These are phyloP conservation scores for Prunus fruticosa DNA, from an alignment of 306 rosid species.

Conservation along the genomic window DNA sequence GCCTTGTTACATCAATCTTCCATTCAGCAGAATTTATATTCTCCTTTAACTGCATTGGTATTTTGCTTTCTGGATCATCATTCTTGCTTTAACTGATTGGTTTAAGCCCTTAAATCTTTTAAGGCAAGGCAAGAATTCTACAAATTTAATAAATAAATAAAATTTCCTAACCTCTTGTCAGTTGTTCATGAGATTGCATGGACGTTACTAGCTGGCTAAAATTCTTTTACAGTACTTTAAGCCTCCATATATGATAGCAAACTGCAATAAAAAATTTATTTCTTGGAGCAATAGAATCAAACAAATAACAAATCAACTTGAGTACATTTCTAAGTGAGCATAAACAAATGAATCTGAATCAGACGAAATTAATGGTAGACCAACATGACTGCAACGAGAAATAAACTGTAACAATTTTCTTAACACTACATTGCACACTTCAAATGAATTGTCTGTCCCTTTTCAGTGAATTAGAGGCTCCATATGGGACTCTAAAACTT, in stretches of 20 bases:
- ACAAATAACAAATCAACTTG: background rate
- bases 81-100: too few relatives aligned
- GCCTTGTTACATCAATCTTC: too few relatives aligned
- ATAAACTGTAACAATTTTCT: background rate
- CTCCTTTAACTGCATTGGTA: too few relatives aligned
- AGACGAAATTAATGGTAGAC: background rate
- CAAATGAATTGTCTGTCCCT: background rate
- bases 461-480: background rate
- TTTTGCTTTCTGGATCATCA: too few relatives aligned
- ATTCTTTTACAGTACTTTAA: too few relatives aligned
- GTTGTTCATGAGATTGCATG: too few relatives aligned
- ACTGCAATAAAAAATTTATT: background rate
- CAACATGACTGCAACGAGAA: background rate
- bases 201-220: too few relatives aligned
- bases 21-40: too few relatives aligned
- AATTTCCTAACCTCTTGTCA: too few relatives aligned
- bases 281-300: background rate
- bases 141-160: too few relatives aligned
- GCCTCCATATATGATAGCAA: background rate
- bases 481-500: slow-evolving; percentile 27
- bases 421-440: background rate
- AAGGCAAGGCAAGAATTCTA: too few relatives aligned
- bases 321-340: background rate
- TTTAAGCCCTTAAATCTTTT: too few relatives aligned
- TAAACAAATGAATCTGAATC: background rate